These are phyloP conservation scores for Melocanna baccifera DNA, from an alignment of 176 grass and related monocot genomes.

Conservation along the genomic window DNA sequence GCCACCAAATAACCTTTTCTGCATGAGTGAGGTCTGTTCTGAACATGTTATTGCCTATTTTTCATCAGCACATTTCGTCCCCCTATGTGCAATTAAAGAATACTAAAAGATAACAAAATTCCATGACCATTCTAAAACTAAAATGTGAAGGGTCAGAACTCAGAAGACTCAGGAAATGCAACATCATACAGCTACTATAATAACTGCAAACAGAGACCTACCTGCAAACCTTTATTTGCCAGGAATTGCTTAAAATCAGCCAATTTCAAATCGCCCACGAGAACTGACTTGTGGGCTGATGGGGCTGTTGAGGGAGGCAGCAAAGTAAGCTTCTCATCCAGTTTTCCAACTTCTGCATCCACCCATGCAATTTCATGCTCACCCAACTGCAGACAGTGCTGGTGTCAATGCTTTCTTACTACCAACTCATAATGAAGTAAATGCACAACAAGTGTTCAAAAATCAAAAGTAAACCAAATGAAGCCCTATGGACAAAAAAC, in stretches of 20 bases:
- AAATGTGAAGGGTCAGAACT: neutral
- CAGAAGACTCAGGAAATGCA: neutral
- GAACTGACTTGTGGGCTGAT: slow-evolving; percentile 77
- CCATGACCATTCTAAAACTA: neutral
- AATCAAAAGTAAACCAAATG: neutral
- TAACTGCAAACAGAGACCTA: neutral
- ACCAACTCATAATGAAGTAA: neutral
- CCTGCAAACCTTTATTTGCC: slow-evolving; percentile 78
- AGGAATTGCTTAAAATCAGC: slow-evolving; percentile 95
- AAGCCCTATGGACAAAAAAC: neutral
- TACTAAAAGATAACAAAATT: neutral
- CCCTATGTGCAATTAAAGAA: neutral
- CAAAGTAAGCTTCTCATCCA: slow-evolving; percentile 66
- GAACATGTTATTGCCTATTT: neutral
- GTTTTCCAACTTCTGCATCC: slow-evolving; percentile 72
- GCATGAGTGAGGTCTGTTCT: neutral
- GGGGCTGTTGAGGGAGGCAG: slow-evolving; percentile 55
- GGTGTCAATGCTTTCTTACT: slow-evolving; percentile 20
- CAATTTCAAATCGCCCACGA: slow-evolving; percentile 82
- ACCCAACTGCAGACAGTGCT: slow-evolving; percentile 51
- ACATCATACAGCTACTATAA: neutral
- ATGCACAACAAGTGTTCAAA: slow-evolving; percentile 3
- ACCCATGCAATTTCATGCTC: slow-evolving; percentile 90
- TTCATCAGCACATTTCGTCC: neutral
- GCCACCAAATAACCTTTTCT: neutral